Evolutionary conservation across 73 alveolate genomes (phyloP).

Genomic region (Tetrahymena malaccensis): DNA sequence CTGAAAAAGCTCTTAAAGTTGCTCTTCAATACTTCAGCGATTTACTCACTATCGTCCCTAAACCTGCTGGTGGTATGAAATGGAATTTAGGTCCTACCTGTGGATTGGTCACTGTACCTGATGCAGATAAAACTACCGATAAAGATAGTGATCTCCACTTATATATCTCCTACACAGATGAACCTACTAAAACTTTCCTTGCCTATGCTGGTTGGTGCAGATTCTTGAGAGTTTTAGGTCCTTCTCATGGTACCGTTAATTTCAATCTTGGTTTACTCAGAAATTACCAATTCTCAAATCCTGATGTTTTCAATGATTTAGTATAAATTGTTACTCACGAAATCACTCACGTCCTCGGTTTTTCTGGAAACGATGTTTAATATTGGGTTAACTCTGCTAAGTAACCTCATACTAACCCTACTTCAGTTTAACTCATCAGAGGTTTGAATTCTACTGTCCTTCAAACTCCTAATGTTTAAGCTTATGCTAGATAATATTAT

Average conservation of each 20-base stretch:
- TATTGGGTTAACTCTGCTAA: not conserved
- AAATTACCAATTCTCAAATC: not conserved
- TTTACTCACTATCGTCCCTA: not conserved
- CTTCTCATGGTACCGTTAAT: not conserved
- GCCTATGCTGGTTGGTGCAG: not conserved
- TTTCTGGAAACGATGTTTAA: not conserved
- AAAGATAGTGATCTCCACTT: not conserved
- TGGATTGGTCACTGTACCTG: not conserved
- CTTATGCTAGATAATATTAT: not conserved
- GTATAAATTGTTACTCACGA: not conserved
- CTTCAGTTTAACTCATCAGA: not conserved
- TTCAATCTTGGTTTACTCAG: not conserved
- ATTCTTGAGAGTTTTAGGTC: not conserved
- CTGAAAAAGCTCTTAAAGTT: not conserved
- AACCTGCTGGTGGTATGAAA: not conserved
- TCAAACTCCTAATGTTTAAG: not conserved
- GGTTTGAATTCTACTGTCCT: not conserved
- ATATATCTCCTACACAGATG: not conserved
- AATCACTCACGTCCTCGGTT: not conserved
- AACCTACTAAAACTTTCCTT: not conserved
- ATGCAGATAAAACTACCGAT: not conserved
- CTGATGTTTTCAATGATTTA: not conserved
- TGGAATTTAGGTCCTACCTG: not conserved
- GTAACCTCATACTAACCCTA: not conserved
- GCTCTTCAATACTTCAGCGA: not conserved